Evolutionary conservation across 176 grass and related monocot genomes (phyloP).

Genomic region (Chloris gayana): DNA sequence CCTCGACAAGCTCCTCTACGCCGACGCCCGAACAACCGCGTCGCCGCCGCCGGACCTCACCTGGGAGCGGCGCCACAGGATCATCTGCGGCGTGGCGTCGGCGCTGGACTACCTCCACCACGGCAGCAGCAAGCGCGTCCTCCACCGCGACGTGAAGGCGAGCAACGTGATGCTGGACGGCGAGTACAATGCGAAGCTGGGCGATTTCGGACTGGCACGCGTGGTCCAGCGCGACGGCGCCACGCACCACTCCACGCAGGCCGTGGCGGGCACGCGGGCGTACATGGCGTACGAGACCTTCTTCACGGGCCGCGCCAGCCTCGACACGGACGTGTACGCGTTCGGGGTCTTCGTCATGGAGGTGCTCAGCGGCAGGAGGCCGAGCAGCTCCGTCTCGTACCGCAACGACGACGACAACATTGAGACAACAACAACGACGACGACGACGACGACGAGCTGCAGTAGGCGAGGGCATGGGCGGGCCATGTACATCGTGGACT

Average conservation of each 20-base stretch:
- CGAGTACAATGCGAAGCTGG: constrained; percentile 49
- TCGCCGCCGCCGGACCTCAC: constrained; percentile 26
- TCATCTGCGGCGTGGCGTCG: constrained; percentile 55
- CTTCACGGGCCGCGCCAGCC: constrained; percentile 64
- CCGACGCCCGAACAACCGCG: neutral
- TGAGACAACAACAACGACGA: neutral
- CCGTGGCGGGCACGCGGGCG: constrained; percentile 45
- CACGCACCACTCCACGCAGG: constrained; percentile 64
- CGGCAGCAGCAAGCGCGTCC: constrained; percentile 53
- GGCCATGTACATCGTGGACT: constrained; percentile 25
- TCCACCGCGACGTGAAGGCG: constrained; percentile 63
- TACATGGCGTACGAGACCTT: constrained; percentile 71
- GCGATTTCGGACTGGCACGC: constrained; percentile 66
- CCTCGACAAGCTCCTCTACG: constrained; percentile 49
- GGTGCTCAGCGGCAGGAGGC: constrained; percentile 50
- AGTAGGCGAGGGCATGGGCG: neutral
- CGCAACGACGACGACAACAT: neutral
- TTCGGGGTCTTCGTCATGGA: constrained; percentile 59
- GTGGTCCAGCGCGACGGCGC: constrained; percentile 45
- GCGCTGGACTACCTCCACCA: constrained; percentile 66
- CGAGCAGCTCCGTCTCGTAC: constrained; percentile 15
- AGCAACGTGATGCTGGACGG: constrained; percentile 71
- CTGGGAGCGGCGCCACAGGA: constrained; percentile 50
- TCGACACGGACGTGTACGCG: constrained; percentile 57
- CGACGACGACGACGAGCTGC: neutral